A percentile compares a stretch with the other conserved stretches of the same genome.
These are phyloP conservation scores for Tulasnella sp. DNA, from an alignment of 768 basidiomycete species.

Conservation along the genomic window DNA sequence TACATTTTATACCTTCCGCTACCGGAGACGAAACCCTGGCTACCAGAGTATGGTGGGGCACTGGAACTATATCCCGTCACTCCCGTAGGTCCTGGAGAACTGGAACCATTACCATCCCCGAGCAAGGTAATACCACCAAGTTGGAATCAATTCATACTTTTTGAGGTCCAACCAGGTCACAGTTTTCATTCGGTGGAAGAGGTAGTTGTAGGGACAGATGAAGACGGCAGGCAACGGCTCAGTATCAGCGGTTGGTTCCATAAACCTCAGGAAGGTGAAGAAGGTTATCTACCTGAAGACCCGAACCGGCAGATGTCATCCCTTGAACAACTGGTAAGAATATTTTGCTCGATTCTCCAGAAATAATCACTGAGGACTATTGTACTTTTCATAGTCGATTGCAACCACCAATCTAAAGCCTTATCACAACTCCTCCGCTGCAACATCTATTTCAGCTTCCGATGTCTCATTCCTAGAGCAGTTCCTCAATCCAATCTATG, in stretches of 20 bases:
- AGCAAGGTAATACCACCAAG: slow-evolving; percentile 57
- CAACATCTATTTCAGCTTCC: slow-evolving; percentile 38
- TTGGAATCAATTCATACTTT: slow-evolving; percentile 60
- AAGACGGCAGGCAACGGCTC: slow-evolving; percentile 59
- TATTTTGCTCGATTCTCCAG: not conserved
- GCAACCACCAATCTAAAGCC: slow-evolving; percentile 46
- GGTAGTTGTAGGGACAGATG: slow-evolving; percentile 63
- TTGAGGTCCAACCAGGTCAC: slow-evolving; percentile 75
- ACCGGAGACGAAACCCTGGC: slow-evolving; percentile 61
- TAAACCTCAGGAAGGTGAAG: slow-evolving; percentile 78
- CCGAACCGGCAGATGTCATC: slow-evolving; percentile 53
- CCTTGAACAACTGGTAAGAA: slow-evolving; percentile 80
- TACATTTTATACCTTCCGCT: slow-evolving; percentile 96
- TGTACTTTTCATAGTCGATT: slow-evolving; percentile 37
- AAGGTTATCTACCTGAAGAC: slow-evolving; percentile 50
- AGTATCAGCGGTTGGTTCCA: slow-evolving; percentile 98
- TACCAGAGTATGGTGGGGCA: slow-evolving; percentile 82
- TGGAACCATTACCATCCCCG: slow-evolving; percentile 60
- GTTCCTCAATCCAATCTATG: slow-evolving; percentile 84
- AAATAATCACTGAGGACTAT: not conserved
- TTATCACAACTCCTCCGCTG: slow-evolving; percentile 32
- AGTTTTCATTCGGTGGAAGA: slow-evolving; percentile 98
- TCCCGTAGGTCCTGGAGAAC: slow-evolving; percentile 40
- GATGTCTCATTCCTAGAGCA: slow-evolving; percentile 62
- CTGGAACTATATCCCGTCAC: slow-evolving; percentile 80